A percentile compares a stretch with the other conserved stretches of the same genome.
Conservation (phyloP, 2,329 filamentous ascomycete species). For the Apiospora saccharicola region DNA sequence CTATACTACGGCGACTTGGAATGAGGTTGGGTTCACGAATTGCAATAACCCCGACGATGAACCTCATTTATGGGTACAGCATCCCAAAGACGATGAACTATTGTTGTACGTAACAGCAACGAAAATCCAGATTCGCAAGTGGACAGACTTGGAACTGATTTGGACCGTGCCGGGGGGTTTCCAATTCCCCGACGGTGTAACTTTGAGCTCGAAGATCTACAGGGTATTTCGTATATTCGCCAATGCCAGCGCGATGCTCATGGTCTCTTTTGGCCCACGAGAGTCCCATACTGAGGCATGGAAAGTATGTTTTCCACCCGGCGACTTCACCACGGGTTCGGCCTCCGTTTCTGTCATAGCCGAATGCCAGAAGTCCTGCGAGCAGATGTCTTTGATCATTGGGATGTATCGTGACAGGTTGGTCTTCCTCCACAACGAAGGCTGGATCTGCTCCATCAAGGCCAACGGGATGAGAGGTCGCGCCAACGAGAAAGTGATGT, state of each 20-base stretch:
- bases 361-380: not conserved
- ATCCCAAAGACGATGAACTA: not conserved
- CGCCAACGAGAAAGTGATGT: conserved; percentile 18
- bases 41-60: not conserved
- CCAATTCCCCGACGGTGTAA: not conserved
- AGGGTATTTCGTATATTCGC: not conserved
- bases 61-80: not conserved
- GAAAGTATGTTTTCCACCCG: not conserved
- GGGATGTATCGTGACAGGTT: not conserved
- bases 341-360: not conserved
- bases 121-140: not conserved
- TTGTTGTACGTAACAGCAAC: not conserved
- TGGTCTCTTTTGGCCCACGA: not conserved
- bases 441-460: conserved; percentile 24
- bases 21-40: too few relatives aligned
- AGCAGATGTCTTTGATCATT: not conserved
- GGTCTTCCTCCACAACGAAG: conserved; percentile 25
- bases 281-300: not conserved
- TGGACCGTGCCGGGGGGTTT: not conserved
- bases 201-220: not conserved
- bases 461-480: conserved; percentile 10
- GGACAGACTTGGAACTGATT: not conserved
- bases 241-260: not conserved
- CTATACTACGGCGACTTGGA: not conserved
- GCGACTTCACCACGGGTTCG: not conserved